These are phyloP conservation scores for Zoysia pacifica DNA, from an alignment of 176 grass and related monocot species.

Conservation along the genomic window DNA sequence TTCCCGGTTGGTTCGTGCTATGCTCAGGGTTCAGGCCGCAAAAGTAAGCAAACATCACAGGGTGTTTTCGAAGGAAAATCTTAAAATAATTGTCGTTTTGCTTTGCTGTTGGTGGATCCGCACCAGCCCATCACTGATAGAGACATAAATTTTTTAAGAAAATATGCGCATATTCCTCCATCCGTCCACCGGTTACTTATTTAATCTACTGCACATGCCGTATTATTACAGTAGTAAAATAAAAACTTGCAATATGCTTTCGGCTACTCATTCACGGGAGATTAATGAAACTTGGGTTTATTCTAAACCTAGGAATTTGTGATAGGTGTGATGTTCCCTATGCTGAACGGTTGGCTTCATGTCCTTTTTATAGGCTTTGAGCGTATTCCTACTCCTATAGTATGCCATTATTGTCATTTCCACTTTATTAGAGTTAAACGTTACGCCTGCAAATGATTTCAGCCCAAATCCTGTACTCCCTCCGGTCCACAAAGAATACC, in stretches of 20 bases:
- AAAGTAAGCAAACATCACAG: slow-evolving; percentile 16
- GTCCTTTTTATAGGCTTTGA: neutral
- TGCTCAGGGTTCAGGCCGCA: slow-evolving; percentile 26
- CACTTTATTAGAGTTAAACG: neutral
- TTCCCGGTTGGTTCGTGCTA: slow-evolving; percentile 26
- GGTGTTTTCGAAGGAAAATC: neutral
- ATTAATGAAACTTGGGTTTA: neutral
- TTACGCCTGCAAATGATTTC: too few relatives aligned
- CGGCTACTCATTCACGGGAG: slow-evolving; percentile 4
- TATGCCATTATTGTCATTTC: neutral
- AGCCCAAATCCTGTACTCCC: too few relatives aligned
- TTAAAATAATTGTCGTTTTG: neutral
- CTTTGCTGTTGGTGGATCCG: slow-evolving; percentile 23
- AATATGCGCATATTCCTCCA: slow-evolving; percentile 21
- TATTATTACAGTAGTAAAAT: neutral
- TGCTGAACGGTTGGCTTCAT: slow-evolving; percentile 4
- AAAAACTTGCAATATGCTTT: neutral
- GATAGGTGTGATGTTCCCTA: slow-evolving; percentile 19
- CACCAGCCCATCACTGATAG: slow-evolving; percentile 25
- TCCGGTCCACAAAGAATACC: too few relatives aligned
- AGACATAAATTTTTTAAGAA: neutral
- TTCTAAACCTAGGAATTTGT: neutral
- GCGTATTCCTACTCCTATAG: too few relatives aligned
- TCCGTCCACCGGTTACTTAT: neutral
- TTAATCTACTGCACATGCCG: slow-evolving; percentile 12